These are phyloP conservation scores for Halteria grandinella DNA, from an alignment of 73 alveolate species.

Conservation along the genomic window DNA sequence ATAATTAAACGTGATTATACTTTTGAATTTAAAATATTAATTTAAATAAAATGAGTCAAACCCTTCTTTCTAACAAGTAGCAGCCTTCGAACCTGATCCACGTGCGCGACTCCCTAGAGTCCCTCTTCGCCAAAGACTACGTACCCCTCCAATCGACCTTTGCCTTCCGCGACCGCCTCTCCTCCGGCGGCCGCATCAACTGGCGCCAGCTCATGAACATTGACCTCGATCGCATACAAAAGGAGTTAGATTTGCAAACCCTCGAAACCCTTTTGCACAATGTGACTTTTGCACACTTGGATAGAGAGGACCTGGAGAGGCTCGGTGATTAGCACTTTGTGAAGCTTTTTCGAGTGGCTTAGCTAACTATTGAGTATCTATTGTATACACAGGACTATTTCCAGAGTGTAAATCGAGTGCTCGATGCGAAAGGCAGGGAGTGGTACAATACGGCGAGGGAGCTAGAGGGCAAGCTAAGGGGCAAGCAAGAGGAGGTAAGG, in stretches of 20 bases:
- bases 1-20: not conserved
- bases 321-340: slow-evolving; percentile 34
- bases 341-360: slow-evolving; percentile 22
- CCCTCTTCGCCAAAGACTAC: slow-evolving; percentile 16
- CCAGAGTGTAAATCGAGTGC: slow-evolving; percentile 7
- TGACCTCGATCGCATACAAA: slow-evolving; percentile 19
- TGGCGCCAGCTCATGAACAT: slow-evolving; percentile 51
- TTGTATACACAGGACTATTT: slow-evolving; percentile 28
- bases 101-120: slow-evolving; percentile 38
- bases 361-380: slow-evolving; percentile 37
- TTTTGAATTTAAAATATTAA: no score
- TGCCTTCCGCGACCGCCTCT: slow-evolving; percentile 16
- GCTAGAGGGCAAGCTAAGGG: slow-evolving; percentile 9
- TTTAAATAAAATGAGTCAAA: no score
- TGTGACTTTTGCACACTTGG: slow-evolving; percentile 37
- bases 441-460: slow-evolving; percentile 14
- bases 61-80: no score
- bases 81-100: not conserved
- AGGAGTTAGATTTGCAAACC: slow-evolving; percentile 28
- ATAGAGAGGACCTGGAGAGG: slow-evolving; percentile 51
- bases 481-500: slow-evolving; percentile 28
- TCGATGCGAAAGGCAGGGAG: slow-evolving; percentile 27
- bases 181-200: slow-evolving; percentile 35
- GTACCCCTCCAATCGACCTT: slow-evolving; percentile 46
- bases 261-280: slow-evolving; percentile 20